Evolutionary conservation across 106 monocot genomes (phyloP), one percentile per base, ranked within the genome.

Genomic region (Dioscorea dumetorum): DNA sequence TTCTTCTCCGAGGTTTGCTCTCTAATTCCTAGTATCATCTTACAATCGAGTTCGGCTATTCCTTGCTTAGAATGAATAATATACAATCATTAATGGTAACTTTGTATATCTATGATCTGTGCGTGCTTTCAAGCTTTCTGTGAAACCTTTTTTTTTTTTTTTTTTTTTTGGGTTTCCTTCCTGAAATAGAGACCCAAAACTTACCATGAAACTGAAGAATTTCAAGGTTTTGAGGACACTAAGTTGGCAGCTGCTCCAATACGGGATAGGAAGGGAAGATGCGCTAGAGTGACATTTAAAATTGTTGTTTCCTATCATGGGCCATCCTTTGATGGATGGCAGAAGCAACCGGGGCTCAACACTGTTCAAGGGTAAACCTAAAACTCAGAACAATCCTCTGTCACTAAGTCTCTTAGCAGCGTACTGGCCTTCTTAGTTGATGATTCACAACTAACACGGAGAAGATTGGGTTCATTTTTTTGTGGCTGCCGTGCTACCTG

Each of bases 281-380:
- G 86, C 86, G 82, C 84, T 59, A 86, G 95, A 71, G 33, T 65
- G 48, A 89, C 81, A 21, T 97, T 82, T 50, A 97, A 87, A 68
- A 88, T 97, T 62, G 70, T 86, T 7, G 33, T 97, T 63, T 86
- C 86, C 2, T 97, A 97, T 67, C 88, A 91, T 67, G 95, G 91
- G 8, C 51, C 64, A 6, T 86, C 86, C 22, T 97, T 97, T 63
- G 95, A 97, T 62, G 95, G 95, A 12, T 97, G 95, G 95, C 95
- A 97, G 67, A 97, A 84, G 80, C 95, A 97, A 74, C 88, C 95
- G 74, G 83, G 73, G 49, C 76, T 91, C 22, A 82, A 97, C 75
- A 97, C 91, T 57, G 88, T 97, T 72, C 95, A 97, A 74, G 88
- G 88, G 94, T 95, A 72, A 48, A 75, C 10, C 16, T 15, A 8